Conservation (phyloP, 2,329 filamentous ascomycete genomes). For the Albifimbria verrucaria region DNA sequence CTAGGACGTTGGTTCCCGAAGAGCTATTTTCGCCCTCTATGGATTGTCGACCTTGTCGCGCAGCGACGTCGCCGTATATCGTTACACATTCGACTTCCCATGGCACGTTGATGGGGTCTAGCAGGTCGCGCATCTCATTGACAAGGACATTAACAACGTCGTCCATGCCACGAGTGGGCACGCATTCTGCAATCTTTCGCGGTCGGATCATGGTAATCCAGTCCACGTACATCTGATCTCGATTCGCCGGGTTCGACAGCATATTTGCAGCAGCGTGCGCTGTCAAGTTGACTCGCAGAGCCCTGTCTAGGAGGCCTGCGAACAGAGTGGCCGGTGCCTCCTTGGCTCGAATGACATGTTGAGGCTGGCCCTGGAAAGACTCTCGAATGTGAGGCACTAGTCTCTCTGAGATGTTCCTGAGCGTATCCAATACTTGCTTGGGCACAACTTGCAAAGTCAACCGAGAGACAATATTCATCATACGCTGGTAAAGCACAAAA, state of each 20-base stretch:
- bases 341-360: constrained; percentile 83
- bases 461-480: constrained; percentile 89
- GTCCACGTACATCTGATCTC: constrained; percentile 93
- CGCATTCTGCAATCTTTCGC: constrained; percentile 60
- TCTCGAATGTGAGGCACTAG: constrained; percentile 79
- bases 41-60: constrained; percentile 40
- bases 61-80: constrained; percentile 55
- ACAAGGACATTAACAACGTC: constrained; percentile 62
- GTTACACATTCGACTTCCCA: constrained; percentile 63
- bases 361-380: constrained; percentile 80
- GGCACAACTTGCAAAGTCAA: constrained; percentile 89
- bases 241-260: constrained; percentile 82
- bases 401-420: constrained; percentile 80
- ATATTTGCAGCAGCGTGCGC: constrained; percentile 93
- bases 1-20: constrained; percentile 65
- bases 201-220: constrained; percentile 69
- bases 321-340: constrained; percentile 87
- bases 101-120: constrained; percentile 63
- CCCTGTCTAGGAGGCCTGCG: constrained; percentile 78
- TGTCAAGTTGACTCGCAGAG: constrained; percentile 86
- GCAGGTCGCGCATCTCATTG: constrained; percentile 64
- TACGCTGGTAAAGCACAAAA: constrained; percentile 92
- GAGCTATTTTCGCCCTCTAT: constrained; percentile 18
- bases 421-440: constrained; percentile 78
- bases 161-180: constrained; percentile 63